Evolutionary conservation across 768 basidiomycete genomes (phyloP).

Genomic region (Rhodotorula paludigena): DNA sequence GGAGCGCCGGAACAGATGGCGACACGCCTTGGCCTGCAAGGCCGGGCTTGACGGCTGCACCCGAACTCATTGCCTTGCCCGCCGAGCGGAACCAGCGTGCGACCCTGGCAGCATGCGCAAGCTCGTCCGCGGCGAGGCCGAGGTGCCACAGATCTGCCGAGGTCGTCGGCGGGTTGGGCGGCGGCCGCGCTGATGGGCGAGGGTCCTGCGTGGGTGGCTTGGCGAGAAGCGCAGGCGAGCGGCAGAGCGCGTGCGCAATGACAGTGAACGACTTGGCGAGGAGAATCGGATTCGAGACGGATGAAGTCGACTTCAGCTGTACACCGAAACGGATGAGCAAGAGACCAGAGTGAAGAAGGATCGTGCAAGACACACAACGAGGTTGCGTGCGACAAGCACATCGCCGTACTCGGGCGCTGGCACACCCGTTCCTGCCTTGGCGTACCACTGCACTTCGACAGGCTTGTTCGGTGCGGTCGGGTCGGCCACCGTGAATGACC

Average conservation of each 20-base stretch:
- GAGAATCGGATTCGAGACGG: background rate
- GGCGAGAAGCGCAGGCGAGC: background rate
- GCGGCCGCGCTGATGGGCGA: background rate
- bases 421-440: background rate
- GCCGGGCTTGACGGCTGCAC: too few species aligned
- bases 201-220: background rate
- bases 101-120: background rate
- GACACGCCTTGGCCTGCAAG: too few species aligned
- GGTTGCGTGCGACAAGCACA: background rate
- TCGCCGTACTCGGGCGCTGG: background rate
- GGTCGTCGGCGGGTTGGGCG: background rate
- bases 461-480: background rate
- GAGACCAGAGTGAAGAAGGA: background rate
- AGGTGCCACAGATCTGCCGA: background rate
- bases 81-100: too few species aligned
- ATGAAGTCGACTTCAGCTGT: background rate
- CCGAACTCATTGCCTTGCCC: background rate
- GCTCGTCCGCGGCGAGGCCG: background rate
- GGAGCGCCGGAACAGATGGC: too few species aligned
- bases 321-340: too few species aligned
- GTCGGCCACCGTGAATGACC: background rate
- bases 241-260: background rate
- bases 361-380: background rate
- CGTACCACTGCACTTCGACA: slow-evolving; percentile 19
- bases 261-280: slow-evolving; percentile 1